Percentiles rank a stretch among this genome's conserved stretches.
These are phyloP conservation scores for Trichophyton benhamiae DNA, from an alignment of 2,329 filamentous ascomycete species.

Conservation along the genomic window DNA sequence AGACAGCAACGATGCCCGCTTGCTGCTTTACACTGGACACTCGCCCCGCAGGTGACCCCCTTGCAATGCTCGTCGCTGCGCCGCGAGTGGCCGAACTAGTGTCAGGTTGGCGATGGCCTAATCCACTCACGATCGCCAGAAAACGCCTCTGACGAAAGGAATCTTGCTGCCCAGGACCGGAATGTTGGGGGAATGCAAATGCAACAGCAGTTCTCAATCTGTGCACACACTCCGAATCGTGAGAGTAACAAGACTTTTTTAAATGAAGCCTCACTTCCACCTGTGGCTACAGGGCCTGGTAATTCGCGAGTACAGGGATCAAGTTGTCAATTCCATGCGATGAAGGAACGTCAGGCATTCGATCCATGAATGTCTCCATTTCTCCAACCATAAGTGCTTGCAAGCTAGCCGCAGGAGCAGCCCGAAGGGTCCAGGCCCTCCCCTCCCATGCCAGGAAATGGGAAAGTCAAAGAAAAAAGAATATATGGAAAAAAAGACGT, in stretches of 20 bases:
- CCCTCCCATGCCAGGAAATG: background rate
- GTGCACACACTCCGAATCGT: background rate
- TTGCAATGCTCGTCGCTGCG: conserved; percentile 1
- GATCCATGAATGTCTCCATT: background rate
- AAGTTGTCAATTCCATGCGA: background rate
- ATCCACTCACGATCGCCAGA: conserved; percentile 1
- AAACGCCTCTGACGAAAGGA: conserved; percentile 2
- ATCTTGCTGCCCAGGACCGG: background rate
- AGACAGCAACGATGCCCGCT: background rate
- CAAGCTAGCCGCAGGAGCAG: conserved; percentile 3
- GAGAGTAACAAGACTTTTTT: background rate
- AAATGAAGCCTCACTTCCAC: background rate
- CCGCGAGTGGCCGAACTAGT: conserved; percentile 3
- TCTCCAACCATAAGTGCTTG: background rate
- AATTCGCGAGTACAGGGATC: background rate
- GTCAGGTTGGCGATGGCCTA: background rate
- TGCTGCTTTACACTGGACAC: conserved; percentile 1
- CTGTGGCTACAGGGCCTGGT: background rate
- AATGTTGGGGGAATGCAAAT: background rate
- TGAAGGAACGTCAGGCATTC: background rate
- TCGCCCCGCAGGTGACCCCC: conserved; percentile 4
- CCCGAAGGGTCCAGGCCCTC: conserved; percentile 1
- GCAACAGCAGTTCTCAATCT: background rate
- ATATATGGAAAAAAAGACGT: background rate
- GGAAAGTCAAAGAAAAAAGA: background rate